These are phyloP conservation scores for Ceriops zippeliana DNA, from an alignment of 345 rosid genomes.

Conservation along the genomic window DNA sequence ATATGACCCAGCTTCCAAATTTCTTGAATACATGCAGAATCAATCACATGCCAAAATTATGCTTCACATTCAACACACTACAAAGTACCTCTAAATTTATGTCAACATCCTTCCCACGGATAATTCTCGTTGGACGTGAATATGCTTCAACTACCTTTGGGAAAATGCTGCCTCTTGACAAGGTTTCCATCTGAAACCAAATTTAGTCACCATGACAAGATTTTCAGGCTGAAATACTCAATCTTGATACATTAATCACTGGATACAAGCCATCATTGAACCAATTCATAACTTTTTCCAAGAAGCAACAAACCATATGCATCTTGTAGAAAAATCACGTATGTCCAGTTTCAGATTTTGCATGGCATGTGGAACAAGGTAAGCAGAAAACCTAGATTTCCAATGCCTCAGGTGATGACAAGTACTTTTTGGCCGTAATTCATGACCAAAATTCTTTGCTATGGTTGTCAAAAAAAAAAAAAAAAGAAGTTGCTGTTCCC, in stretches of 20 bases:
- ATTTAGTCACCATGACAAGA: constrained; percentile 14
- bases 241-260: neutral
- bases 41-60: too few species aligned
- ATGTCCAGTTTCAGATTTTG: neutral
- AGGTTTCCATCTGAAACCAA: constrained; percentile 61
- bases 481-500: too few species aligned
- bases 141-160: constrained; percentile 83
- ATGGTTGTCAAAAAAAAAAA: neutral
- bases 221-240: neutral
- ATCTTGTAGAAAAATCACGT: neutral
- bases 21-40: too few species aligned
- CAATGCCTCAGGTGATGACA: neutral
- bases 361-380: neutral
- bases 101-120: constrained; percentile 79
- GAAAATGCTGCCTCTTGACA: constrained; percentile 58
- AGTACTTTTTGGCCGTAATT: neutral
- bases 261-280: neutral
- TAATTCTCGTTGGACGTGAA: constrained; percentile 91
- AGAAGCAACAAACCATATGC: neutral
- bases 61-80: neutral
- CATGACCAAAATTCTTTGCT: neutral
- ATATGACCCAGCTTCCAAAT: too few species aligned
- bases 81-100: constrained; percentile 53
- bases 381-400: neutral
- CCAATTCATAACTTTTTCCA: neutral